Evolutionary conservation across 345 rosid species (phyloP).

Genomic region (Chamaenerion angustifolium): DNA sequence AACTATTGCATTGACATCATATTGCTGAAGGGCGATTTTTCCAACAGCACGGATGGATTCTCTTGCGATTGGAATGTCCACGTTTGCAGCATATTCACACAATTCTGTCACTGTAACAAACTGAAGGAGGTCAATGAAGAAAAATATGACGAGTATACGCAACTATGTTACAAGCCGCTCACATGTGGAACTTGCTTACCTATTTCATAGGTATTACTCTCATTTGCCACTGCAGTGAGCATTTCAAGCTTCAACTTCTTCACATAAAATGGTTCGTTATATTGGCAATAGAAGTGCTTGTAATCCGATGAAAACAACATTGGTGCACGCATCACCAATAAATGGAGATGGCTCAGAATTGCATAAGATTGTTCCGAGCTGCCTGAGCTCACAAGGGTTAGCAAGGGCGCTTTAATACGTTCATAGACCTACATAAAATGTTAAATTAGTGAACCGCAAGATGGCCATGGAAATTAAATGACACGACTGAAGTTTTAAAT

Average conservation of each 20-base stretch:
- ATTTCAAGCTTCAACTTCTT: constrained; percentile 98
- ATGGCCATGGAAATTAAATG: too few species aligned
- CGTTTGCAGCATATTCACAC: constrained; percentile 98
- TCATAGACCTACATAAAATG: constrained; percentile 57
- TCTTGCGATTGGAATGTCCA: constrained; percentile 86
- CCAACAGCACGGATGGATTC: constrained; percentile 98
- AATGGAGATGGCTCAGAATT: constrained; percentile 87
- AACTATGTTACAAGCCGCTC: background rate
- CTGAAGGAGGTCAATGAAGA: constrained; percentile 8
- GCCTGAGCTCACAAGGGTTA: constrained; percentile 96
- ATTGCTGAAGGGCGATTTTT: constrained; percentile 94
- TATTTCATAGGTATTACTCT: constrained; percentile 93
- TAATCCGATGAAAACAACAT: constrained; percentile 77
- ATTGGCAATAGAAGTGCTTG: constrained; percentile 96
- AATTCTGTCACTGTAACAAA: constrained; percentile 74
- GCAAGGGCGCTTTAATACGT: constrained; percentile 93
- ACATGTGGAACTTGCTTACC: constrained; percentile 34
- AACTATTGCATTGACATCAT: constrained; percentile 98
- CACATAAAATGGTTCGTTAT: constrained; percentile 90
- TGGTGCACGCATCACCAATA: constrained; percentile 97
- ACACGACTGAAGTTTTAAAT: too few species aligned
- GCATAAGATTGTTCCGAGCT: constrained; percentile 98
- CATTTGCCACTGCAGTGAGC: constrained; percentile 98
- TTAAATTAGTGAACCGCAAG: background rate
- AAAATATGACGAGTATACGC: background rate